Percentiles rank a stretch among this genome's conserved stretches.
Evolutionary conservation across 306 rosid genomes (phyloP).

Genomic region (Gastrolobium villosum): DNA sequence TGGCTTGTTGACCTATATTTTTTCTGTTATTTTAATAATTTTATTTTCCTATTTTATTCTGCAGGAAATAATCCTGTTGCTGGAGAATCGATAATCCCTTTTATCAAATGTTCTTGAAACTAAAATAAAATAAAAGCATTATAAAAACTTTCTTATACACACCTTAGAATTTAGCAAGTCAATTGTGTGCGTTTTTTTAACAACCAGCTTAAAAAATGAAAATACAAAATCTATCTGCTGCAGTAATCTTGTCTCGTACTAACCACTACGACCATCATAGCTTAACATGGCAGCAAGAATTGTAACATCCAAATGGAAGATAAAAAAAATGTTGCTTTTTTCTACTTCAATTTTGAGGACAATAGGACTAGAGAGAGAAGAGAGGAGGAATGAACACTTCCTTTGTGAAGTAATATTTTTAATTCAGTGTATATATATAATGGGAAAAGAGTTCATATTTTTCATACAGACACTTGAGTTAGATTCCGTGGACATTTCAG

Average conservation of each 20-base stretch:
- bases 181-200: too few species aligned
- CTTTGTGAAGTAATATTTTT: neutral
- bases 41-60: too few species aligned
- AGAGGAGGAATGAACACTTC: neutral
- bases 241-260: constrained; percentile 10
- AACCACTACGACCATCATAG: neutral
- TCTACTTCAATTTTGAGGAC: too few species aligned
- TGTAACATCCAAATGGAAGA: constrained; percentile 11
- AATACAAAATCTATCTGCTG: neutral
- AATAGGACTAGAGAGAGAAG: neutral
- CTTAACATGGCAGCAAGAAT: neutral
- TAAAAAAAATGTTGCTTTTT: neutral
- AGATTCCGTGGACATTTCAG: constrained; percentile 37
- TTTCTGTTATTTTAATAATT: too few species aligned
- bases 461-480: neutral
- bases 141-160: too few species aligned
- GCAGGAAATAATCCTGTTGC: too few species aligned
- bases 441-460: neutral
- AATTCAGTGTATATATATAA: neutral
- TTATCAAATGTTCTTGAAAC: too few species aligned
- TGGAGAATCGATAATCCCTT: too few species aligned
- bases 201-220: too few species aligned
- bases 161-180: too few species aligned
- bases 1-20: too few species aligned
- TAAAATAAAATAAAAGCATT: too few species aligned